These are phyloP conservation scores for Phaffomyces thermotolerans DNA, from an alignment of 805 yeast species.

Conservation along the genomic window DNA sequence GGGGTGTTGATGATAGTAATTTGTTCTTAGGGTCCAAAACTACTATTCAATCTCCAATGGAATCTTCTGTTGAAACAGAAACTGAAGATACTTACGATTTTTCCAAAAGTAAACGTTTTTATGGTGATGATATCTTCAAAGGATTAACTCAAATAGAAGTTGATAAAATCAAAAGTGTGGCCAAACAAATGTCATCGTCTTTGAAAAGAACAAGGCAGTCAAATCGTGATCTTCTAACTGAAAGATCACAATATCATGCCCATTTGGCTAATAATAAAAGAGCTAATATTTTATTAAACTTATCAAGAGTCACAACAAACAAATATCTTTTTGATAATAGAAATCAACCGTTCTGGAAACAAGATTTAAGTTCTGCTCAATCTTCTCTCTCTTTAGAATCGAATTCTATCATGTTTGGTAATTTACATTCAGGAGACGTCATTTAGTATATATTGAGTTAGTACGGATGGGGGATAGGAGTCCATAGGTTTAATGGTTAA, in stretches of 20 bases:
- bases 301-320: conserved; percentile 17
- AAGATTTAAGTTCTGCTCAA: conserved; percentile 20
- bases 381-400: conserved; percentile 22
- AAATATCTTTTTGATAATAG: conserved; percentile 8
- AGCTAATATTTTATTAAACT: conserved; percentile 14
- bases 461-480: background rate
- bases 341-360: conserved; percentile 20
- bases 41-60: conserved; percentile 1
- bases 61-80: background rate
- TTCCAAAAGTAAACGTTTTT: conserved; percentile 14
- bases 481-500: no score
- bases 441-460: background rate
- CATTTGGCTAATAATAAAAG: conserved; percentile 12
- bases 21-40: background rate
- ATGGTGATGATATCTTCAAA: conserved; percentile 22
- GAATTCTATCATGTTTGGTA: conserved; percentile 22
- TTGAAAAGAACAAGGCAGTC: conserved; percentile 8
- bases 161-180: conserved; percentile 19
- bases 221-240: conserved; percentile 1
- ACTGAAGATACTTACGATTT: conserved; percentile 2
- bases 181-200: conserved; percentile 19
- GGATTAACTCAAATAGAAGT: conserved; percentile 20
- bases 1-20: conserved; percentile 27
- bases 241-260: conserved; percentile 2
- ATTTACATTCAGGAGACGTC: conserved; percentile 12